Evolutionary conservation across 345 rosid species (phyloP).

Genomic region (Eucalyptus cloeziana): DNA sequence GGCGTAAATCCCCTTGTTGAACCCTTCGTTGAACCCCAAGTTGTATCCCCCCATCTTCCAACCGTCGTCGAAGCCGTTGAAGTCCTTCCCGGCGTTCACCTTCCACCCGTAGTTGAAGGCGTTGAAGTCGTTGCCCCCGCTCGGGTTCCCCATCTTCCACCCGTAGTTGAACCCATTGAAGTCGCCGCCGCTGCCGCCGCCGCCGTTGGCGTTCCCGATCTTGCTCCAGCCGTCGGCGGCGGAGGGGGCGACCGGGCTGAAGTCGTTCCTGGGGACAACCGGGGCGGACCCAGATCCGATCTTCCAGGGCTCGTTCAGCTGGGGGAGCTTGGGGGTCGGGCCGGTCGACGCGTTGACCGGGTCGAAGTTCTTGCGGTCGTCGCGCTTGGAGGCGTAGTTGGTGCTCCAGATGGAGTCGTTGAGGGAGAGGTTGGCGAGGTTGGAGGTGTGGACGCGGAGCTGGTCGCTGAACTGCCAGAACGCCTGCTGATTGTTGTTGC

Average conservation of each 20-base stretch:
- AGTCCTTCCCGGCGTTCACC: not conserved
- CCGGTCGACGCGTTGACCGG: not conserved
- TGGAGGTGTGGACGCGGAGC: conserved; percentile 54
- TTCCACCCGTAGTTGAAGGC: conserved; percentile 16
- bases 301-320: not conserved
- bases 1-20: conserved; percentile 66
- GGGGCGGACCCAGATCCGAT: not conserved
- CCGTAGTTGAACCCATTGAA: conserved; percentile 12
- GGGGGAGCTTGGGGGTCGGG: not conserved
- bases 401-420: conserved; percentile 94
- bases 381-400: conserved; percentile 33
- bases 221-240: not conserved
- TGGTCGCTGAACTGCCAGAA: conserved; percentile 97
- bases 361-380: conserved; percentile 60
- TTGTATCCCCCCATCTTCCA: not conserved
- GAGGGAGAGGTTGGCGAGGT: conserved; percentile 64
- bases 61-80: not conserved
- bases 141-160: conserved; percentile 5
- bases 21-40: conserved; percentile 47
- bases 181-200: not conserved
- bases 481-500: conserved; percentile 68
- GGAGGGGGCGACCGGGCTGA: not conserved
- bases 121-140: not conserved
- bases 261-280: not conserved
- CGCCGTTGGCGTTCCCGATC: not conserved